phyloP scores from a whole-genome alignment of 495 filamentous ascomycete species.

The Annulohypoxylon moriforme region DNA sequence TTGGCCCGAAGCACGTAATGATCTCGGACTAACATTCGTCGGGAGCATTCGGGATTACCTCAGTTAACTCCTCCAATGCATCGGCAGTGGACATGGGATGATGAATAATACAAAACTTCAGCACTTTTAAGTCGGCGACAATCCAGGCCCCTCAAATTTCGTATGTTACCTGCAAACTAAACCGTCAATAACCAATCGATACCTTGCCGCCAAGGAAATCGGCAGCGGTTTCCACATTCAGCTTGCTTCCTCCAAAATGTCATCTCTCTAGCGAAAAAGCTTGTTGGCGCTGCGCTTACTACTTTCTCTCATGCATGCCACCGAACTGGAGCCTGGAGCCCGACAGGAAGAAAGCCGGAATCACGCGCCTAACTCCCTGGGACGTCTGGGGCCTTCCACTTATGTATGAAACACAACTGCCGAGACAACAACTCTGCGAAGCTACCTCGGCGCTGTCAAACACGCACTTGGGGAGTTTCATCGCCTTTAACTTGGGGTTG shows the following conservation, averaged over 20 bases:
- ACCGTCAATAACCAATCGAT: conserved; percentile 28
- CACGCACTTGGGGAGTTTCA: conserved; percentile 27
- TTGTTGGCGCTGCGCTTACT: conserved; percentile 42
- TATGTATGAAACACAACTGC: conserved; percentile 41
- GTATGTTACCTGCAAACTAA: conserved; percentile 21
- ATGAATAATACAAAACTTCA: conserved; percentile 21
- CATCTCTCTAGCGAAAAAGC: conserved; percentile 25
- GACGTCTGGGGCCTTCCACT: conserved; percentile 1
- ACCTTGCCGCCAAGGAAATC: conserved; percentile 37
- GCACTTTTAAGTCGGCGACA: conserved; percentile 8
- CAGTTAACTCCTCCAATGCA: conserved; percentile 13
- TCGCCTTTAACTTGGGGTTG: not conserved
- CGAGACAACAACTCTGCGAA: conserved; percentile 35
- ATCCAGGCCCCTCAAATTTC: conserved; percentile 18
- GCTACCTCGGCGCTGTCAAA: conserved; percentile 14
- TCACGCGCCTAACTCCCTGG: conserved; percentile 36
- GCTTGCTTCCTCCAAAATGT: conserved; percentile 18
- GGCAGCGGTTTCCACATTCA: conserved; percentile 40
- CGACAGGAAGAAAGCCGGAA: conserved; percentile 29
- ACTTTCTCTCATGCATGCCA: conserved; percentile 28
- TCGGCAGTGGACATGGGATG: not conserved
- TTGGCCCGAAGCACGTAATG: not conserved
- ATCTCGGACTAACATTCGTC: conserved; percentile 15
- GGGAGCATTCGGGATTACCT: conserved; percentile 34
- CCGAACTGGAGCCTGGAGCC: conserved; percentile 22